Base-by-base conservation (phyloP, 73 alveolate species). In the Stentor coeruleus region DNA sequence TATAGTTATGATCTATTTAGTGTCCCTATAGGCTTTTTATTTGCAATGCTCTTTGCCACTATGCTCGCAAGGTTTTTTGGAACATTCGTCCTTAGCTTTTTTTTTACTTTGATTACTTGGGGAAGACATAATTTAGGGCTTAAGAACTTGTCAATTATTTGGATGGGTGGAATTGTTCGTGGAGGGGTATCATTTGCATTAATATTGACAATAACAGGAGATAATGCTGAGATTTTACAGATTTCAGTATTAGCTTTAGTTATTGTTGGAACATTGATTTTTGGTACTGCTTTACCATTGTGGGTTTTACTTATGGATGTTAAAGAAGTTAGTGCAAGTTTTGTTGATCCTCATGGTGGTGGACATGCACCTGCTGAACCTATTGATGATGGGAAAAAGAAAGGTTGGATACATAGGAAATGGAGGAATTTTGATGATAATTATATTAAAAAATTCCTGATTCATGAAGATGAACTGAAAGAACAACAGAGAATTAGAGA, bases 131-230 rank as follows among this genome's bases (percentile, higher is more conserved):
- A 85, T 49, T 75, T 96, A 74, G 87, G 92, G 73, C 81, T 93
- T 55, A 92, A 93, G 59, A 91, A 96, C 85, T 86, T 93, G 41
- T 89, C 93, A 2, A 86, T 96, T 4, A 88, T 95, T 84, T 93
- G 98, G 88, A 90, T 93, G 74, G 94, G 98, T 28, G 99, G 99
- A 28, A 40, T 91, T 38, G 95, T 95, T 26, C 92, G 99, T 91
- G 99, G 99, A 28, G 99, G 98, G 14, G 94, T 96, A 82, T 98
- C 99, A 58, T 96, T 96, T 87, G 99, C 98, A 66, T 88, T 96
- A 76, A 89, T 91, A 11, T 82, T 95, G 3, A 86, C 93, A 41
- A 89, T 96, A 0, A 89, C 87, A 33, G 91, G 97, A 3, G 36
- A 86, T 31, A 91, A 93, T 82, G 60, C 83, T 82, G 91, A 93